Evolutionary conservation across 306 rosid species (phyloP).

Genomic region (Vigna mungo): DNA sequence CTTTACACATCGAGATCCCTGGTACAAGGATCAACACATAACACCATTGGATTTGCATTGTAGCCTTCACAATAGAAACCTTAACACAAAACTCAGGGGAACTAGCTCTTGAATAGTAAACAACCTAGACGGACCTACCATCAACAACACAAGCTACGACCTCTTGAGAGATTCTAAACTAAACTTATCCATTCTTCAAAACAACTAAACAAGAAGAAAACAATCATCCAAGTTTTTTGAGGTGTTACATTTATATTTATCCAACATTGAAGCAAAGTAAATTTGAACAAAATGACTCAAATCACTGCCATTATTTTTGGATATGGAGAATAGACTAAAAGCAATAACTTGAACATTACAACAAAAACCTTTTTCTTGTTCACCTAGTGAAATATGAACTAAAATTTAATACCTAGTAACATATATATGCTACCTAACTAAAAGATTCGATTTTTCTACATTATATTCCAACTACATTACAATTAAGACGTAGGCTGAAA

Average conservation of each 20-base stretch:
- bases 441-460: slow-evolving; percentile 25
- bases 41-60: no score
- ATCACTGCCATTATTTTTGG: neutral
- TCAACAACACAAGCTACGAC: no score
- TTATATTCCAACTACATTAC: slow-evolving; percentile 44
- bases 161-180: no score
- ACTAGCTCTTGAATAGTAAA: no score
- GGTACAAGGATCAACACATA: no score
- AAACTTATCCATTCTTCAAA: no score
- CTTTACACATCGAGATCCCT: no score
- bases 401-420: slow-evolving; percentile 26
- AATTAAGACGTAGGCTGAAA: slow-evolving; percentile 9
- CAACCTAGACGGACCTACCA: no score
- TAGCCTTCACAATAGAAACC: no score
- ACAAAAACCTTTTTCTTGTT: neutral
- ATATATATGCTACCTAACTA: neutral
- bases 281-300: slow-evolving; percentile 8
- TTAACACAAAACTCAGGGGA: no score
- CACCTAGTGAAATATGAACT: slow-evolving; percentile 32
- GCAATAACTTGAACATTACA: slow-evolving; percentile 12
- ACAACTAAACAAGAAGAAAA: neutral
- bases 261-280: slow-evolving; percentile 6
- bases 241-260: neutral
- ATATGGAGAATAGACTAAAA: slow-evolving; percentile 6
- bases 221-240: neutral